A percentile compares a stretch with the other conserved stretches of the same genome.
Conservation (phyloP, 768 basidiomycete species). For the Leccinum pellstonianum region DNA sequence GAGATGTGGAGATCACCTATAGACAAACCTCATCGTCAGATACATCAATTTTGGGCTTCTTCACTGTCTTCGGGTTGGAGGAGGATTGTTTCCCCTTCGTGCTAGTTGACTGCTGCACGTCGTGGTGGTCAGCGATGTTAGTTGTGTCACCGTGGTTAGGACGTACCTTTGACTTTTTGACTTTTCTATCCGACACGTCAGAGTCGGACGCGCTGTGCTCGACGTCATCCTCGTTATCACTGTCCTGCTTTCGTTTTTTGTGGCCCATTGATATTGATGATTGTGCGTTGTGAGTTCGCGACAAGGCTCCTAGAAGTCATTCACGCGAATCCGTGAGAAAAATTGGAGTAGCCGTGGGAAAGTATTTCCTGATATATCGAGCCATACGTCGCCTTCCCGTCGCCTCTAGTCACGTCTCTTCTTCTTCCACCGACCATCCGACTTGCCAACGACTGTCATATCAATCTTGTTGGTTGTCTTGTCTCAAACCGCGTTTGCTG, state of each 20-base stretch:
- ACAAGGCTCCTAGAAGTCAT: neutral
- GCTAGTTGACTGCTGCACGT: slow-evolving; percentile 2
- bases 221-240: slow-evolving; percentile 16
- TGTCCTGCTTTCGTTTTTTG: slow-evolving; percentile 21
- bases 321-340: slow-evolving; percentile 8
- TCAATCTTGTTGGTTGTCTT: slow-evolving; percentile 11
- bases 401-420: slow-evolving; percentile 2
- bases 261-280: slow-evolving; percentile 12
- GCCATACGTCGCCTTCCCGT: slow-evolving; percentile 22
- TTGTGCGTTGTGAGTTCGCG: neutral
- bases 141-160: neutral
- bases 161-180: slow-evolving; percentile 16
- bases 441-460: slow-evolving; percentile 1
- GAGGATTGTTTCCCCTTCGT: slow-evolving; percentile 12
- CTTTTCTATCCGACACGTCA: slow-evolving; percentile 10
- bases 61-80: slow-evolving; percentile 25
- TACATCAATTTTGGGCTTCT: slow-evolving; percentile 36
- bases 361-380: slow-evolving; percentile 34
- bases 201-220: slow-evolving; percentile 17
- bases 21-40: slow-evolving; percentile 11
- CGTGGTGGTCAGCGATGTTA: neutral
- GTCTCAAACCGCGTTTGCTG: slow-evolving; percentile 41
- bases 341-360: slow-evolving; percentile 16
- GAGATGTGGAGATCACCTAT: neutral
- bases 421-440: slow-evolving; percentile 11